These are phyloP conservation scores for Chalciporus chontae DNA, from an alignment of 768 basidiomycete species.

Conservation along the genomic window DNA sequence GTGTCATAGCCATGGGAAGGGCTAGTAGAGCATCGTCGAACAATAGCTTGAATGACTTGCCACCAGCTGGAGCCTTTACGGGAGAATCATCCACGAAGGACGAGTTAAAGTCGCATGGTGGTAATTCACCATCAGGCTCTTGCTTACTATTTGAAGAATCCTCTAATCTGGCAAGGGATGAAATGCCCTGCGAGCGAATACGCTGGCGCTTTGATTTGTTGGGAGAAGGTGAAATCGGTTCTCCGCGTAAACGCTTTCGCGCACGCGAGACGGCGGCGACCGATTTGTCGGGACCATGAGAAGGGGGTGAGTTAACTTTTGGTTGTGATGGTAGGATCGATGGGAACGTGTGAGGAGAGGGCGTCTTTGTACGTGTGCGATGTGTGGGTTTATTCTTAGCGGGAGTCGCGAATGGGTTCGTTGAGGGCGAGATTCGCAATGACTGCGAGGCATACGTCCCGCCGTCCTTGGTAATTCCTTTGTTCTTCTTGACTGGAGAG, in stretches of 20 bases:
- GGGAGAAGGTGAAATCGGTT: conserved; percentile 80
- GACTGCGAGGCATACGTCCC: conserved; percentile 17
- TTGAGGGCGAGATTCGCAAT: conserved; percentile 10
- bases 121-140: conserved; percentile 32
- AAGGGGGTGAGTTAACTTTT: conserved; percentile 17
- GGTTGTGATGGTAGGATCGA: conserved; percentile 23
- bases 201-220: conserved; percentile 73
- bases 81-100: conserved; percentile 73
- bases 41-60: conserved; percentile 61
- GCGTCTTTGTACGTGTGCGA: conserved; percentile 21
- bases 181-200: conserved; percentile 38
- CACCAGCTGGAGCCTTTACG: conserved; percentile 52
- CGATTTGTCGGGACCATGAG: conserved; percentile 21
- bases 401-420: conserved; percentile 49
- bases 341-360: conserved; percentile 42
- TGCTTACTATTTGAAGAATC: conserved; percentile 34
- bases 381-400: conserved; percentile 32
- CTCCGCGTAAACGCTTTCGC: conserved; percentile 77
- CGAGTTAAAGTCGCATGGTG: conserved; percentile 30
- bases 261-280: conserved; percentile 58
- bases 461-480: conserved; percentile 38
- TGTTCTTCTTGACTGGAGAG: conserved; percentile 72
- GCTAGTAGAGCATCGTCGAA: conserved; percentile 52
- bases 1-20: conserved; percentile 17
- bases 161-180: conserved; percentile 36